Conservation (phyloP, 2,329 filamentous ascomycete species). For the Talaromyces sp. region DNA sequence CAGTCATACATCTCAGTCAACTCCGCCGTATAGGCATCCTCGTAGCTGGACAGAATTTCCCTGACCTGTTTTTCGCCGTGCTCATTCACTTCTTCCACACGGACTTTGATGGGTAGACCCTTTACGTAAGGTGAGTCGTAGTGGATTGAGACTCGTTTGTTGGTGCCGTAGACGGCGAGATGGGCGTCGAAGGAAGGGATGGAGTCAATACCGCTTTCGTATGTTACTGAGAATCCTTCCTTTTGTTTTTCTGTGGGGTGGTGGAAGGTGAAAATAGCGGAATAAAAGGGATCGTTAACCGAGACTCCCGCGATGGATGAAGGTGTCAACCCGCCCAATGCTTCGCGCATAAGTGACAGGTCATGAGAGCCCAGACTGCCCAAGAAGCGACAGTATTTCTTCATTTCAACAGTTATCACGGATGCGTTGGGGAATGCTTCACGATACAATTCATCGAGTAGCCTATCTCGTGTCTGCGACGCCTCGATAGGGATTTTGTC, state of each 20-base stretch:
- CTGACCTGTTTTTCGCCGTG: conserved; percentile 24
- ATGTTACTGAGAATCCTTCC: conserved; percentile 48
- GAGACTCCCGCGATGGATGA: conserved; percentile 43
- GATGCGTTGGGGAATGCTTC: conserved; percentile 3
- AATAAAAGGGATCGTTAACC: conserved; percentile 40
- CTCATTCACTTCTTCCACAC: conserved; percentile 29
- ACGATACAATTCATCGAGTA: not conserved
- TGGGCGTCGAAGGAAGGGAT: conserved; percentile 44
- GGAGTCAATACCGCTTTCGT: conserved; percentile 52
- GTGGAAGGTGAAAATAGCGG: conserved; percentile 31
- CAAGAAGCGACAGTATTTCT: conserved; percentile 38
- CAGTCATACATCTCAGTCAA: conserved; percentile 34
- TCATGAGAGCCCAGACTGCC: conserved; percentile 51
- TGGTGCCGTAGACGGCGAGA: conserved; percentile 45
- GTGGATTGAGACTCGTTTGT: conserved; percentile 51
- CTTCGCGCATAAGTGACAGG: conserved; percentile 51
- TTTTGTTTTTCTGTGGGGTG: not conserved
- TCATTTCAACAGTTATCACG: conserved; percentile 4
- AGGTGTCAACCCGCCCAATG: conserved; percentile 43
- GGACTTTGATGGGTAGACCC: conserved; percentile 48
- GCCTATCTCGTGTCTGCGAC: not conserved
- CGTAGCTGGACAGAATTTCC: conserved; percentile 29
- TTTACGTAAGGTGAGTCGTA: conserved; percentile 58
- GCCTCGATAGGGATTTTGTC: not conserved
- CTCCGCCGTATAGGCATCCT: conserved; percentile 35